phyloP scores from a whole-genome alignment of 371 early-diverging fungal genomes.

The Lichtheimia corymbifera region DNA sequence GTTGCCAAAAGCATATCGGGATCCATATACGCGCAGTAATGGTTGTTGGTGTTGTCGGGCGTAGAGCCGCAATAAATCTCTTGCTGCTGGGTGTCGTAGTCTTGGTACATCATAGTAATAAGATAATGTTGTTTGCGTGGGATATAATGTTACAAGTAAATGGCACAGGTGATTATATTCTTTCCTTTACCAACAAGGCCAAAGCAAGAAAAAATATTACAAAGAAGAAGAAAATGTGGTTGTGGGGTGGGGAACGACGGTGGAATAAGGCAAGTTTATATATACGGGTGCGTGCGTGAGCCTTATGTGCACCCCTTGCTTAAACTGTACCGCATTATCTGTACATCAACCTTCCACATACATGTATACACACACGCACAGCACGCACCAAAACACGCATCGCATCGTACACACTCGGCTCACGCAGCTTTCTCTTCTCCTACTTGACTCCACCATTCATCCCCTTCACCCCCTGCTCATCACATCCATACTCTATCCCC shows the following conservation, averaged over 20 bases:
- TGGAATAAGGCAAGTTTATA: not conserved
- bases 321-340: not conserved
- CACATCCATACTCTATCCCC: no score
- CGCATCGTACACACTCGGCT: not conserved
- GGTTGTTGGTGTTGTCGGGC: not conserved
- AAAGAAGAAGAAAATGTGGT: not conserved
- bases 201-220: not conserved
- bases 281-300: not conserved
- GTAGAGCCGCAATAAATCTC: constrained; percentile 2
- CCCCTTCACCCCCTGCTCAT: no score
- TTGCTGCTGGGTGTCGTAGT: constrained; percentile 1
- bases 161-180: constrained; percentile 5
- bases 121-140: not conserved
- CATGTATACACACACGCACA: not conserved
- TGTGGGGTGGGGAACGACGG: not conserved
- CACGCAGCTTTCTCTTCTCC: not conserved
- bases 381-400: constrained; percentile 4
- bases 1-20: constrained; percentile 7
- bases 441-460: no score
- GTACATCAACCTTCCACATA: not conserved
- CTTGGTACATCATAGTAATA: constrained; percentile 11
- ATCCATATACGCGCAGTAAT: constrained; percentile 1
- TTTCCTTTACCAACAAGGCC: not conserved
- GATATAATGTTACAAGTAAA: constrained; percentile 10
- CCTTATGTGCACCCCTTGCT: constrained; percentile 1